Evolutionary conservation across 176 grass and related monocot species (phyloP).

Genomic region (Tillandsia leiboldiana): DNA sequence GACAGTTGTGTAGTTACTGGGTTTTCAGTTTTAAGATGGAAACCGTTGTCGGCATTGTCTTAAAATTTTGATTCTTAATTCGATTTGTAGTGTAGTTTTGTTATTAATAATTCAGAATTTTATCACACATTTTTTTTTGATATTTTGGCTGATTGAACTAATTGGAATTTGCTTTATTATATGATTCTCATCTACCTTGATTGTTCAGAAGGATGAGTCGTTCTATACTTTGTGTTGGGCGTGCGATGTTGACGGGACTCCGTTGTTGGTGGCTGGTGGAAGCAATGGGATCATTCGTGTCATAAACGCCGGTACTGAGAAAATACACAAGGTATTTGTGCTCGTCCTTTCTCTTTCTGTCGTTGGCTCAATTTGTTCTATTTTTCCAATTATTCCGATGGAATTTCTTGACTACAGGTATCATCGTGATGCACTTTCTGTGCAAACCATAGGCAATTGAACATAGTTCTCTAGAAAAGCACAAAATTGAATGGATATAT

Average conservation of each 20-base stretch:
- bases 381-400: neutral
- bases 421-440: neutral
- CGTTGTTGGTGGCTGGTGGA: slow-evolving; percentile 77
- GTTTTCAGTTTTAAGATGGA: no score
- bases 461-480: neutral
- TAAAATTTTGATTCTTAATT: neutral
- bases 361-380: neutral
- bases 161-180: slow-evolving; percentile 19
- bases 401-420: neutral
- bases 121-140: neutral
- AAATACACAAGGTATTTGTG: slow-evolving; percentile 59
- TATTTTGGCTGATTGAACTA: neutral
- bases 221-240: slow-evolving; percentile 95
- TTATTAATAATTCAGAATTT: neutral
- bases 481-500: neutral
- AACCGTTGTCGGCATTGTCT: neutral
- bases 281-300: slow-evolving; percentile 55
- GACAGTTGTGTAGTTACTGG: no score
- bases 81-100: neutral
- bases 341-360: slow-evolving; percentile 2
- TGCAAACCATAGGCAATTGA: neutral
- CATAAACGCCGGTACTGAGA: slow-evolving; percentile 70
- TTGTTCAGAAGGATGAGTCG: slow-evolving; percentile 65
- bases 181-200: slow-evolving; percentile 1
- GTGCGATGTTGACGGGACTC: slow-evolving; percentile 47